Evolutionary conservation across 1,139 yeast species (phyloP).

Genomic region (Kodamaea sp.): DNA sequence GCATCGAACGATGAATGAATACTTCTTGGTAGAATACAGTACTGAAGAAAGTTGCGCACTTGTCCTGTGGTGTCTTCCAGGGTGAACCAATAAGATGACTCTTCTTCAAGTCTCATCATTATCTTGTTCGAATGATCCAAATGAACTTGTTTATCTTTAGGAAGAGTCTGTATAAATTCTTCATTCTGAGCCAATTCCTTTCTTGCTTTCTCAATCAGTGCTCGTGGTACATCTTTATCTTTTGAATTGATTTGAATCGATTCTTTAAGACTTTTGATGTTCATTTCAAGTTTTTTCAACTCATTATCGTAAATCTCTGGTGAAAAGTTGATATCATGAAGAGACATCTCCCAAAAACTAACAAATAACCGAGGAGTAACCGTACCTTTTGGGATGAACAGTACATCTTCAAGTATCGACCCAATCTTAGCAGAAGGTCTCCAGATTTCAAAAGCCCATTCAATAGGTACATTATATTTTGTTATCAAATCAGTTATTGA

Average conservation of each 20-base stretch:
- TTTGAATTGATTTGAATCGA: constrained; percentile 26
- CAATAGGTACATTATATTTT: constrained; percentile 51
- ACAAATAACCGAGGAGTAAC: constrained; percentile 35
- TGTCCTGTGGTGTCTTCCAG: constrained; percentile 13
- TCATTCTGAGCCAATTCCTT: constrained; percentile 30
- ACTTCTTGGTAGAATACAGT: constrained; percentile 73
- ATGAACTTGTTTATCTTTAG: constrained; percentile 33
- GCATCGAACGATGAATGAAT: constrained; percentile 86
- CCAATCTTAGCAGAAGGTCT: constrained; percentile 34
- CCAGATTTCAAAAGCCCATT: constrained; percentile 82
- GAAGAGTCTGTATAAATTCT: constrained; percentile 20
- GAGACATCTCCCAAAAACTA: constrained; percentile 69
- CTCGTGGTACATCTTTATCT: constrained; percentile 27
- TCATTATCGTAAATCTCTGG: constrained; percentile 50
- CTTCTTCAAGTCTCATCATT: constrained; percentile 12
- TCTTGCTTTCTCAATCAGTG: constrained; percentile 24
- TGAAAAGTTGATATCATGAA: constrained; percentile 70
- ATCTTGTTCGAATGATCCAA: constrained; percentile 18
- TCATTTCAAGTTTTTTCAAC: constrained; percentile 33
- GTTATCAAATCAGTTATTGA: constrained; percentile 45
- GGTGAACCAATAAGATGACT: constrained; percentile 26
- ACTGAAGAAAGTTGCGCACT: constrained; percentile 47
- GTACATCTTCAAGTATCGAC: constrained; percentile 13
- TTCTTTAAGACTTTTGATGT: constrained; percentile 31
- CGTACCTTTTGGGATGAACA: constrained; percentile 6